Percentiles rank a stretch among this genome's conserved stretches.
phyloP scores from a whole-genome alignment of 768 basidiomycete genomes.

The Dioszegia hungarica region DNA sequence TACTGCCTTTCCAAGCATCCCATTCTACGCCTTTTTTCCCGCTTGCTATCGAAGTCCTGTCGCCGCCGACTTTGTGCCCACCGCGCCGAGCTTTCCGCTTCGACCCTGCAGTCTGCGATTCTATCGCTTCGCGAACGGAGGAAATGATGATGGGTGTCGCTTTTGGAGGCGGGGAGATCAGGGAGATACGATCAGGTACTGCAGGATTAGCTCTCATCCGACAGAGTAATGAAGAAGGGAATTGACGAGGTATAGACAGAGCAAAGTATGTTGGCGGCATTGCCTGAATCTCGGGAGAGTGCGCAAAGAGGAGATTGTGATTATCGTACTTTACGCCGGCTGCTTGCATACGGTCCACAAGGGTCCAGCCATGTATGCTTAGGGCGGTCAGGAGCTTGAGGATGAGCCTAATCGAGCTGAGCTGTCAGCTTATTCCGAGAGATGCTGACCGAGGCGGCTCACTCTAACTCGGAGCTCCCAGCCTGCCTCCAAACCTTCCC shows the following conservation, averaged over 20 bases:
- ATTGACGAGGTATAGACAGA: constrained; percentile 34
- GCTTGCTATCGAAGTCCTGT: too few species aligned
- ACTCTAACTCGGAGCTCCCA: constrained; percentile 37
- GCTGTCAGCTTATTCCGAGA: background rate
- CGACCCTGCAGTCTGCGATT: constrained; percentile 2
- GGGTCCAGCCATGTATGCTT: constrained; percentile 32
- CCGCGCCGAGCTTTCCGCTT: background rate
- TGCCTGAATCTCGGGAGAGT: constrained; percentile 12
- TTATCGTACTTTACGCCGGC: constrained; percentile 23
- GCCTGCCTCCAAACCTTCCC: constrained; percentile 35
- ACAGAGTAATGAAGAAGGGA: background rate
- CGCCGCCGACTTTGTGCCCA: background rate
- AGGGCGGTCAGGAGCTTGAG: constrained; percentile 26
- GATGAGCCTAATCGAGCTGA: constrained; percentile 32
- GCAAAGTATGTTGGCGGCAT: constrained; percentile 37
- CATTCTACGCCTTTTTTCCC: background rate
- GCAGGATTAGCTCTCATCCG: constrained; percentile 1
- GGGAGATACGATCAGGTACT: constrained; percentile 41
- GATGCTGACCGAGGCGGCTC: constrained; percentile 12
- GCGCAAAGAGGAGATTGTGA: constrained; percentile 35
- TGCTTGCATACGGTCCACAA: constrained; percentile 25
- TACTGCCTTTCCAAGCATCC: constrained; percentile 14
- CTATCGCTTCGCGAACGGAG: constrained; percentile 30
- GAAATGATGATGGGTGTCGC: constrained; percentile 34
- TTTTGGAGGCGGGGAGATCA: constrained; percentile 38